These are phyloP conservation scores for Saksenaea oblongispora DNA, from an alignment of 371 early-diverging fungal species.

Conservation along the genomic window DNA sequence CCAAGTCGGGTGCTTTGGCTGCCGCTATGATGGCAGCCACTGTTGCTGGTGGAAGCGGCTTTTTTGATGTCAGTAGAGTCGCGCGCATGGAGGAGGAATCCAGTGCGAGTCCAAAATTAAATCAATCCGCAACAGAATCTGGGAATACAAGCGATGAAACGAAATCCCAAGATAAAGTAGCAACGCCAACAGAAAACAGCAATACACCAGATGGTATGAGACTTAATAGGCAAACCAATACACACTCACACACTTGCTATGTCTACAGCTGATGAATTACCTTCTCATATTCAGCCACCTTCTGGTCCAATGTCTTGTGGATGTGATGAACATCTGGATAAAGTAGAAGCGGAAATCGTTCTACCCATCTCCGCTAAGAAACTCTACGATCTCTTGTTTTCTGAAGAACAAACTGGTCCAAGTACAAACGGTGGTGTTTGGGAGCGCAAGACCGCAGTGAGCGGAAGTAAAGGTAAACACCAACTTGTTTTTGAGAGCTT, in stretches of 20 bases:
- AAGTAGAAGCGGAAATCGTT: slow-evolving; percentile 56
- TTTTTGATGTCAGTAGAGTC: slow-evolving; percentile 36
- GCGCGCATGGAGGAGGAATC: slow-evolving; percentile 15
- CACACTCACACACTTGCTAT: not conserved
- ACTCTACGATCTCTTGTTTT: slow-evolving; percentile 62
- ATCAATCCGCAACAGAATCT: not conserved
- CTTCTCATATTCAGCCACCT: slow-evolving; percentile 48
- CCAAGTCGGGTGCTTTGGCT: slow-evolving; percentile 49
- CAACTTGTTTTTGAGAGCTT: not conserved
- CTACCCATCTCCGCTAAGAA: slow-evolving; percentile 62
- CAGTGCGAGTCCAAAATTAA: not conserved
- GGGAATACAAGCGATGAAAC: not conserved
- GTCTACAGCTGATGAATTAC: slow-evolving; percentile 29
- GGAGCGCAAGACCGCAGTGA: slow-evolving; percentile 48
- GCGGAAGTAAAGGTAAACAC: slow-evolving; percentile 41
- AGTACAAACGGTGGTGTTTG: slow-evolving; percentile 33
- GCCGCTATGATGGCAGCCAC: slow-evolving; percentile 58
- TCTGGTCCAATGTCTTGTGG: slow-evolving; percentile 54
- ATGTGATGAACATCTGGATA: slow-evolving; percentile 71
- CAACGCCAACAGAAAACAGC: not conserved
- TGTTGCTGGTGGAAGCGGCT: slow-evolving; percentile 44
- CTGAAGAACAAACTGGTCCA: slow-evolving; percentile 27
- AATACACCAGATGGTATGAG: not conserved
- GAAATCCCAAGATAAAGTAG: not conserved
- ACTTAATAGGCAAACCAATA: too few species aligned